Base-by-base conservation (phyloP, 2,329 filamentous ascomycete species). In the Colletotrichum cuscutae region DNA sequence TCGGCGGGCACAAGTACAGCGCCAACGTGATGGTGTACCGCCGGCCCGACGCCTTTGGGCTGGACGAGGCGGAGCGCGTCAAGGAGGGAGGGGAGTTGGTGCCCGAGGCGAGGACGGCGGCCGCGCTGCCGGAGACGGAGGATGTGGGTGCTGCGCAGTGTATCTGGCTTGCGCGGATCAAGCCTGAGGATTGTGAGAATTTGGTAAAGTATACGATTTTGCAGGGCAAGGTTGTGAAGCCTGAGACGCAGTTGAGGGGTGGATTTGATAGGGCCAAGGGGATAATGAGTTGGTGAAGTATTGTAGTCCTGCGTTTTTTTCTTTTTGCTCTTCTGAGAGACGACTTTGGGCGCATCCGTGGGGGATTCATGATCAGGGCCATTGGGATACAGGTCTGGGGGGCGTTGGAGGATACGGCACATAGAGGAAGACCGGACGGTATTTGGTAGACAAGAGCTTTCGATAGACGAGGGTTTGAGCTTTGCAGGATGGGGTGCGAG, bases 21-120 rank as follows among this genome's bases (percentile, higher is more conserved):
- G 97, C 97, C 32, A 99, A 99, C 78, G 91, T 98, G 77, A 94
- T 99, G 86, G 87, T 99, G 1, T 98, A 99, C 82, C 89, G 97
- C 11, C 88, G 89, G 66, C 86, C 85, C 7, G 86, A 90, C 77
- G 86, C 89, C 1, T 91, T 90, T 78, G 89, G 88, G 0, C 77
- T 89, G 54, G 89, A 90, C 69, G 67, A 22, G 22, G 86, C 87
- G 56, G 80, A 77, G 79, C 81, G 80, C 76, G 83, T 64, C 22
- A 82, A 72, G 35, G 79, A 82, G 3, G 84, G 84, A 65, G 68
- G 46, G 12, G 83, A 83, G 2, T 76, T 80, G 49, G 77, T 81
- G 60, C 81, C 82, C 61, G 74, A 75, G 71, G 74, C 76, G 35
- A 80, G 49, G 77, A 81, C 62, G 59, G 73, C 68, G 75, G 76